phyloP scores from a whole-genome alignment of 148 eudicot species.

The Gaultheria prostrata region DNA sequence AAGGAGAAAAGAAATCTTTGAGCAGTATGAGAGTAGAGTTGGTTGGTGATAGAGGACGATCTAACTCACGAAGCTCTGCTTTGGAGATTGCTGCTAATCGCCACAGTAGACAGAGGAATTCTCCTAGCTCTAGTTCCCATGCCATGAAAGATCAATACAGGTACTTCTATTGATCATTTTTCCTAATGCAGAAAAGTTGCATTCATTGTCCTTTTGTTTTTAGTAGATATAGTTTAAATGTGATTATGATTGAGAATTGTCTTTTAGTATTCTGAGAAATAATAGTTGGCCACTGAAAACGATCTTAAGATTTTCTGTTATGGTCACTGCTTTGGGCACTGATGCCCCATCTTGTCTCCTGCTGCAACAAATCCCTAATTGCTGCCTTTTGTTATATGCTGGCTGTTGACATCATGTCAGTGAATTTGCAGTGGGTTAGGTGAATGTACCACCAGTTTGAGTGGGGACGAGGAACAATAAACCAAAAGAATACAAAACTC shows the following conservation, averaged over 20 bases:
- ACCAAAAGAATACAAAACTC: not conserved
- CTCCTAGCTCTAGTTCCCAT: conserved; percentile 64
- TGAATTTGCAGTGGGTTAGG: not conserved
- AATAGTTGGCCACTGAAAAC: not conserved
- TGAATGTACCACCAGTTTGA: not conserved
- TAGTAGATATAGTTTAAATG: not conserved
- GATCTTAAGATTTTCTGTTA: not conserved
- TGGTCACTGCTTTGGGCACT: not conserved
- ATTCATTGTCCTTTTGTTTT: conserved; percentile 8
- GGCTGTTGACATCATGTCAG: not conserved
- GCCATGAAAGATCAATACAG: conserved; percentile 56
- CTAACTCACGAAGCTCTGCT: conserved; percentile 50
- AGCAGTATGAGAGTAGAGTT: conserved; percentile 37
- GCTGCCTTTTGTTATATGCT: not conserved
- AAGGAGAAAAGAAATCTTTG: conserved; percentile 34
- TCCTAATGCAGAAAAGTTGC: not conserved
- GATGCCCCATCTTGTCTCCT: not conserved
- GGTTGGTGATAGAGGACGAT: conserved; percentile 58
- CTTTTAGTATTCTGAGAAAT: not conserved
- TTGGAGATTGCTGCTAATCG: conserved; percentile 46
- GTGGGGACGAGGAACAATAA: not conserved
- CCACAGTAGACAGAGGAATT: conserved; percentile 53
- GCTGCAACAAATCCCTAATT: not conserved
- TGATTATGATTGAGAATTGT: not conserved
- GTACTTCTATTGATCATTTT: conserved; percentile 30